Conservation (phyloP, 2,329 filamentous ascomycete species). For the Chaetomium strumarium region DNA sequence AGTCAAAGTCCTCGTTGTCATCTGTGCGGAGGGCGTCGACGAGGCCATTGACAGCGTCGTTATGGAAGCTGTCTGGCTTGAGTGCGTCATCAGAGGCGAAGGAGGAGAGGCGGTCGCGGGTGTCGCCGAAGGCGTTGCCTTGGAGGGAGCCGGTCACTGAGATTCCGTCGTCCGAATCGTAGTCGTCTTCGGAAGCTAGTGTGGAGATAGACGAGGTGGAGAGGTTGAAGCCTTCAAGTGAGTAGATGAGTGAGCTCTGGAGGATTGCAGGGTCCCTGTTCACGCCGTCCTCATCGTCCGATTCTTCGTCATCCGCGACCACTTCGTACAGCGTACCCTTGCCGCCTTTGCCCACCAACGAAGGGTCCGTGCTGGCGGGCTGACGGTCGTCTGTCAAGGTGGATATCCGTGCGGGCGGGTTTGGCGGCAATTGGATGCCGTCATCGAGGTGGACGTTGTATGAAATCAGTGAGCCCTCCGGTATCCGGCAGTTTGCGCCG, state of each 20-base stretch:
- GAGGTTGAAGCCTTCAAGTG: slow-evolving; percentile 46
- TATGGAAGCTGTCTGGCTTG: slow-evolving; percentile 61
- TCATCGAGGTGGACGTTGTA: slow-evolving; percentile 69
- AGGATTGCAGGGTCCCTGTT: slow-evolving; percentile 43
- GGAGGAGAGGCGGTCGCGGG: slow-evolving; percentile 46
- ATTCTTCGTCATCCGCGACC: slow-evolving; percentile 45
- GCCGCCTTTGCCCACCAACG: slow-evolving; percentile 44
- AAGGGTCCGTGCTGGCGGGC: slow-evolving; percentile 36
- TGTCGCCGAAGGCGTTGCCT: slow-evolving; percentile 23
- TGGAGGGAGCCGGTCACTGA: slow-evolving; percentile 43
- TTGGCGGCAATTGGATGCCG: slow-evolving; percentile 40
- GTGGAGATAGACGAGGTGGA: slow-evolving; percentile 53
- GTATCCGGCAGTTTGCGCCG: slow-evolving; percentile 63
- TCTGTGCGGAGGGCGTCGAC: slow-evolving; percentile 75
- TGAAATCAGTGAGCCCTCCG: slow-evolving; percentile 71
- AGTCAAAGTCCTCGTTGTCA: slow-evolving; percentile 71
- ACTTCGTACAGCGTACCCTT: slow-evolving; percentile 47
- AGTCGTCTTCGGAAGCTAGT: slow-evolving; percentile 59
- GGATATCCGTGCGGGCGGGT: slow-evolving; percentile 33
- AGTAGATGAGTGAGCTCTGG: slow-evolving; percentile 52
- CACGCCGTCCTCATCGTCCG: slow-evolving; percentile 41
- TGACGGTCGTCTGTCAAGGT: slow-evolving; percentile 35
- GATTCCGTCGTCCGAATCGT: slow-evolving; percentile 58
- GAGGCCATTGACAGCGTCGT: slow-evolving; percentile 81
- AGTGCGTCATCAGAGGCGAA: slow-evolving; percentile 65